Conservation (phyloP, 2,329 filamentous ascomycete genomes). For the Colletotrichum ledebouriae region DNA sequence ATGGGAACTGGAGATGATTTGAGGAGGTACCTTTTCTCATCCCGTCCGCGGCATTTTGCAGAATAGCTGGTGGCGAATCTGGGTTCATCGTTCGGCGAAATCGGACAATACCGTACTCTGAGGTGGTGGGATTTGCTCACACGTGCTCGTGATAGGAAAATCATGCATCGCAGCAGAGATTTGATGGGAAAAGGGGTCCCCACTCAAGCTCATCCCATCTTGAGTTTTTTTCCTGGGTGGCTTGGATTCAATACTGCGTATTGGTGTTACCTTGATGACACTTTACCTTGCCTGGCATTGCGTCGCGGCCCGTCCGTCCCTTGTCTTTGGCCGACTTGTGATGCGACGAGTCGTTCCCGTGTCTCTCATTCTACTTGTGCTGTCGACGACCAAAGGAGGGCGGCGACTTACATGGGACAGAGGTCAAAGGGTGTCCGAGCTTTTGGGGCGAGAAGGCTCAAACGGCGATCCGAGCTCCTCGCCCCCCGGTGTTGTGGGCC, state of each 20-base stretch:
- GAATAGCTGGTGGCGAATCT: not conserved
- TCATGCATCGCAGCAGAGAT: slow-evolving; percentile 28
- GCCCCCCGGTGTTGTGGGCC: slow-evolving; percentile 20
- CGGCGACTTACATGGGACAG: slow-evolving; percentile 5
- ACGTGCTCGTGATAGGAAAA: slow-evolving; percentile 6
- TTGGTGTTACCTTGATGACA: slow-evolving; percentile 37
- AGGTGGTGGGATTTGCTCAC: not conserved
- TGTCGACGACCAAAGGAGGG: not conserved
- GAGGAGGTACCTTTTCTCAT: slow-evolving; percentile 21
- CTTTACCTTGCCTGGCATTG: slow-evolving; percentile 15
- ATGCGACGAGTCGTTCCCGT: slow-evolving; percentile 29
- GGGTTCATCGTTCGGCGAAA: not conserved
- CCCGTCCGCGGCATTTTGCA: slow-evolving; percentile 6
- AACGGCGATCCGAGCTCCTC: slow-evolving; percentile 28
- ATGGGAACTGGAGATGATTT: slow-evolving; percentile 17
- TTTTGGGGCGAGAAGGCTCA: slow-evolving; percentile 26
- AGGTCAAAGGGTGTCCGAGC: slow-evolving; percentile 40
- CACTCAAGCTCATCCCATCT: slow-evolving; percentile 29
- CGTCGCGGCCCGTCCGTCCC: slow-evolving; percentile 31
- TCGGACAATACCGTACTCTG: not conserved
- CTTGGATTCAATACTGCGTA: slow-evolving; percentile 12
- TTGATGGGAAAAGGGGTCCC: slow-evolving; percentile 19
- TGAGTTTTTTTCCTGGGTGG: slow-evolving; percentile 17
- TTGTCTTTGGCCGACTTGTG: slow-evolving; percentile 13
- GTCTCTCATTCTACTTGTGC: slow-evolving; percentile 6